These are phyloP conservation scores for Lithocarpus polystachyus DNA, from an alignment of 306 rosid species.

Conservation along the genomic window DNA sequence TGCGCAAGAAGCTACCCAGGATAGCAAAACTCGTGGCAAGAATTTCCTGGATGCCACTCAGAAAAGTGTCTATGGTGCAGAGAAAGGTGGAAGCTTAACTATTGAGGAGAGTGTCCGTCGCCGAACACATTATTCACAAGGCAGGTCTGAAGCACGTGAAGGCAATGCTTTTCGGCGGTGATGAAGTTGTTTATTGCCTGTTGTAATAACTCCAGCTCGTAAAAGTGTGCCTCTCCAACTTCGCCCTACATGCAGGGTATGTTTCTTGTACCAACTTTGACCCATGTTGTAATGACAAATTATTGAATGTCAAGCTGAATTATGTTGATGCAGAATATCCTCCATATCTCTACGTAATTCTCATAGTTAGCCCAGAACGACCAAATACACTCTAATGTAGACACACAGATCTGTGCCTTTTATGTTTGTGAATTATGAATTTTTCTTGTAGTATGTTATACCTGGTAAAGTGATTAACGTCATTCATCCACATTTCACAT, in stretches of 20 bases:
- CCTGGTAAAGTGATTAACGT: no score
- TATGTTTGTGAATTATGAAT: not conserved
- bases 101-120: conserved; percentile 96
- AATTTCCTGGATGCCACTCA: conserved; percentile 85
- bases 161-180: conserved; percentile 77
- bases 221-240: not conserved
- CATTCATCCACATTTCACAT: not conserved
- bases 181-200: conserved; percentile 17
- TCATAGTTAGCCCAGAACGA: not conserved
- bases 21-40: conserved; percentile 36
- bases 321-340: not conserved
- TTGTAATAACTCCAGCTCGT: conserved; percentile 1
- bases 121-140: conserved; percentile 82
- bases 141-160: conserved; percentile 52
- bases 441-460: no score
- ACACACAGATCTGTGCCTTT: not conserved
- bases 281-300: not conserved
- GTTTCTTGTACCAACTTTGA: conserved; percentile 3
- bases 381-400: not conserved
- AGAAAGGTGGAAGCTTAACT: conserved; percentile 78
- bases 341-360: not conserved
- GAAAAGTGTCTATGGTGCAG: conserved; percentile 79
- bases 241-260: not conserved
- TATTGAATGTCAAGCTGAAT: conserved; percentile 5
- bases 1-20: conserved; percentile 52